These are phyloP conservation scores for Beauveria asiatica DNA, from an alignment of 2,329 filamentous ascomycete species.

Conservation along the genomic window DNA sequence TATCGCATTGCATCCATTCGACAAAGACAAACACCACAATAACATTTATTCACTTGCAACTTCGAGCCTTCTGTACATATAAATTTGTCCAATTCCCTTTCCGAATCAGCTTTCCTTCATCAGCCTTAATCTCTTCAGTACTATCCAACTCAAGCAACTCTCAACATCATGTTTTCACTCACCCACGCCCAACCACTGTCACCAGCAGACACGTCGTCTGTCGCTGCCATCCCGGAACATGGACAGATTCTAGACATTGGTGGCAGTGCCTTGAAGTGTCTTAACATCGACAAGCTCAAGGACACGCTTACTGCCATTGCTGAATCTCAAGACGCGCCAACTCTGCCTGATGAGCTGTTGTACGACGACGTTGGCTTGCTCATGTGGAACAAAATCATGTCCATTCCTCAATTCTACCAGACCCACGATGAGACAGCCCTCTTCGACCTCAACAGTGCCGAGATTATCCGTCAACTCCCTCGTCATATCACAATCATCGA, in stretches of 20 bases:
- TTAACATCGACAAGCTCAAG: constrained; percentile 21
- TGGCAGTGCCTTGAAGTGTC: constrained; percentile 24
- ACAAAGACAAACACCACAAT: neutral
- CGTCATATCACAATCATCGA: constrained; percentile 29
- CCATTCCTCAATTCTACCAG: constrained; percentile 31
- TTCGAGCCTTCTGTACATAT: no score
- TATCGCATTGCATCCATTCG: no score
- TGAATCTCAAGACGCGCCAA: constrained; percentile 18
- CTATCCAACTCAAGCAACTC: neutral
- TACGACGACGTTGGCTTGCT: constrained; percentile 30
- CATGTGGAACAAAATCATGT: constrained; percentile 35
- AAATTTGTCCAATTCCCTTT: no score
- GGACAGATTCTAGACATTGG: constrained; percentile 31
- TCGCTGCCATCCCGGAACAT: constrained; percentile 16
- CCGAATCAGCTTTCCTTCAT: neutral
- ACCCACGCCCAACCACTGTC: neutral
- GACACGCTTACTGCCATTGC: constrained; percentile 19
- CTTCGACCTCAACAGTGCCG: constrained; percentile 26
- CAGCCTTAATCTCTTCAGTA: neutral
- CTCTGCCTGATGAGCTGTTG: constrained; percentile 31
- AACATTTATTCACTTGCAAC: no score
- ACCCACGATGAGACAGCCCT: constrained; percentile 31
- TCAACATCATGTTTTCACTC: neutral
- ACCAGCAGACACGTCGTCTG: neutral
- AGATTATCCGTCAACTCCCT: constrained; percentile 24